Base-by-base conservation (phyloP, 352 stramenopile species). In the Phytopythium mirpurense region DNA sequence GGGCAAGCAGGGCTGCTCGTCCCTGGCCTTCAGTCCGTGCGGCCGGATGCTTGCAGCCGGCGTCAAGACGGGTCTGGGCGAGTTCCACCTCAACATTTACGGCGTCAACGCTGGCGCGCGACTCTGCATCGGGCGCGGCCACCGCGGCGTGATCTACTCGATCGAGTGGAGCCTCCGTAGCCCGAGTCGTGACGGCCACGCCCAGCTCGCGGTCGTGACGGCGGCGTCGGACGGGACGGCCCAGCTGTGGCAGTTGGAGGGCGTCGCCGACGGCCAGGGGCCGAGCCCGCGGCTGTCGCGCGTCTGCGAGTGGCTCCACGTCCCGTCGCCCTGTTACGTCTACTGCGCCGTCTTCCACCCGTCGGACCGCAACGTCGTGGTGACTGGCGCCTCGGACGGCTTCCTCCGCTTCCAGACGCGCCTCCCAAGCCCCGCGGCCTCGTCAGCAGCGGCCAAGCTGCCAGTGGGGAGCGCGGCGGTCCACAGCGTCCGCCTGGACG, bases 301-400 rank as follows among this genome's bases (percentile, higher is more conserved):
- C 18, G 14, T 54, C 14, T 80, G 63, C 21, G 54, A 81, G 32
- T 86, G 75, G 57, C 74, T 85, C 10, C 80, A 90, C 57, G 66
- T 81, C 10, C 74, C 74, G 5, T 50, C 59, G 3, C 78, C 72
- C 12, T 72, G 62, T 14, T 87, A 86, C 46, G 81, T 90, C 10
- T 90, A 87, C 54, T 83, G 76, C 41, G 72, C 71, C 1, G 62
- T 73, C 8, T 90, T 88, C 56, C 64, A 86, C 35, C 62, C 62
- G 10, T 34, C n/a, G 15, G 32, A 56, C 12, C 61, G 27, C 0
- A 35, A 61, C 10, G 57, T 83, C 11, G 55, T 72, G 5, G n/a
- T 86, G 27, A 81, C 63, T 7, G 79, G 73, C 5, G 63, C 76
- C 7, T 87, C 76, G 0, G 74, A 90, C 55, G 74, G 81, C 1